Evolutionary conservation across 306 rosid genomes (phyloP), one percentile per base, ranked within the genome.

Genomic region (Prunus dulcis): DNA sequence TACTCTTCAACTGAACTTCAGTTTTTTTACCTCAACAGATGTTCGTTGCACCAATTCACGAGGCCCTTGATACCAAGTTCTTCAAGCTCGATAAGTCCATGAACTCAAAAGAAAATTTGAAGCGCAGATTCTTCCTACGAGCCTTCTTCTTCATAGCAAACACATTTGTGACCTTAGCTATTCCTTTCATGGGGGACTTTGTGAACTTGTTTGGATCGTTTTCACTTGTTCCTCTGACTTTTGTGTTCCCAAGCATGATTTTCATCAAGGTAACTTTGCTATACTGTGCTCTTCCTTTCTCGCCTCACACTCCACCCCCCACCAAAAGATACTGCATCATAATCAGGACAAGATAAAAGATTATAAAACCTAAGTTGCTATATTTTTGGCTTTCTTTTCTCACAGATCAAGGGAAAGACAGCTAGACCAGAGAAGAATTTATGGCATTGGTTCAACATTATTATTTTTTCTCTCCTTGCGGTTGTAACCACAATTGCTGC

Each of bases 151-250:
- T 77, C 41, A 7, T 76, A 2, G 80, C 73, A 12, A 89, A 87
- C 23, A 85, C 88, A 27, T 73, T 89, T 0, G 78, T 85, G 18
- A 55, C 87, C 27, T 88, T 91, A 1, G 89, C 88, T 18, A 61
- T 89, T 69, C 91, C 93, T 69, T 89, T 89, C 71, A 85, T 89
- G 78, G 88, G 87, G 9, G 88, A 89, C 62, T 89, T 89, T 47
- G 86, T 89, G 23, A 89, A 86, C 53, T 79, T 89, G 69, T 34
- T 86, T 3, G 94, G 90, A 38, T 85, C 90, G 7, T 86, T 87
- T 55, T 51, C 87, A 0, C 87, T 87, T 28, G 47, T 87, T 63
- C 91, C 91, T 6, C 83, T 89, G 0, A 89, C 94, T 62, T 89
- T 87, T 76, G 49, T 74, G 64, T 84, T 89, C 69, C 90, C 88